Evolutionary conservation across 495 filamentous ascomycete species (phyloP), one percentile per base, ranked within the genome.

Genomic region (Penicillium angulare): DNA sequence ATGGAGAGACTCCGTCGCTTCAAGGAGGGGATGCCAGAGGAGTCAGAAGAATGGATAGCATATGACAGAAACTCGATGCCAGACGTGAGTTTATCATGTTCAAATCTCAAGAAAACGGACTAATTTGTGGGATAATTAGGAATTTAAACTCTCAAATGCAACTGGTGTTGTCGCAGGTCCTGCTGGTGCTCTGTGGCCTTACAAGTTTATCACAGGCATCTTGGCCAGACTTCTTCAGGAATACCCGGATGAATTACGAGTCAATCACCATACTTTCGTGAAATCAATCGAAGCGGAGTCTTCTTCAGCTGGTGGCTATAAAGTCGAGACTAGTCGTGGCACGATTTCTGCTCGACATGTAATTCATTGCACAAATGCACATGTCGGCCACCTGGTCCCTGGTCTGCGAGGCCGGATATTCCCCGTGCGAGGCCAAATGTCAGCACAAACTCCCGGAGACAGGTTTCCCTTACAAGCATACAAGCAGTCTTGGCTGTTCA

Each of bases 291-390:
- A 45, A 56, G 22, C 47, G 3, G 22, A 27, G 3, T 16, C 23
- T 9, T 9, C 44, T 20, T 38, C 56, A 4, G 36, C 12, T 26
- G 10, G 52, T 45, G 15, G 52, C 33, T 52, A 70, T 52, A 36
- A 70, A 3, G 60, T 92, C 6, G 63, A 77, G 15, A 95, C 90
- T 0, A 65, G 72, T 0, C 76, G 86, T 7, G 90, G 90, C 8
- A 71, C 54, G 1, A 74, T 92, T 50, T 48, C 47, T 0, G 63
- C 88, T 0, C 62, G 67, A 0, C 74, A 84, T 44, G 77, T 95
- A 17, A 75, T 95, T 6, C 79, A 95, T 33, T 84, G 86, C 8
- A 92, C 88, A 0, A 95, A 96, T 54, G 90, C 71, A 3, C 89
- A 90, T 52, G 90, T 86, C 0, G 83, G 83, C 0, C 77, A 86